These are phyloP conservation scores for Chloris gayana DNA, from an alignment of 176 grass and related monocot genomes.

Conservation along the genomic window DNA sequence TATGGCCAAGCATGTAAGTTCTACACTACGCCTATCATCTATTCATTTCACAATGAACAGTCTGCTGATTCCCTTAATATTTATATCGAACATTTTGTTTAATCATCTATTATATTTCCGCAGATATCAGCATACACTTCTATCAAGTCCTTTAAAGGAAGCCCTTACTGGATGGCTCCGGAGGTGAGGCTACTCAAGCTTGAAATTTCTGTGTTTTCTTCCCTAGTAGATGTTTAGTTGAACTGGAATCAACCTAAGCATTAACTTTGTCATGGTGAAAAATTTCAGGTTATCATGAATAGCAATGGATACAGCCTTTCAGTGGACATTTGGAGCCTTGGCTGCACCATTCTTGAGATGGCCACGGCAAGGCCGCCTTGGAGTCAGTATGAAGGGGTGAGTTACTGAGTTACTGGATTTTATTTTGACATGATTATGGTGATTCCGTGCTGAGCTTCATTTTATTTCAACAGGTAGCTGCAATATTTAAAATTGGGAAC, in stretches of 20 bases:
- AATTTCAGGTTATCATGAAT: constrained; percentile 95
- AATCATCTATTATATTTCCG: constrained; percentile 34
- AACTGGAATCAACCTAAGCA: neutral
- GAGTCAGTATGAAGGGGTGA: constrained; percentile 95
- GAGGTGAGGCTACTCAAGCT: constrained; percentile 57
- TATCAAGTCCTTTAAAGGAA: constrained; percentile 94
- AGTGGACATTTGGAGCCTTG: constrained; percentile 99
- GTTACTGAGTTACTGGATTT: constrained; percentile 3
- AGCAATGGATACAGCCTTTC: constrained; percentile 91
- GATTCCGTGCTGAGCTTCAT: constrained; percentile 34
- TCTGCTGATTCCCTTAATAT: neutral
- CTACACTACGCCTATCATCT: constrained; percentile 2
- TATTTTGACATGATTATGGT: neutral
- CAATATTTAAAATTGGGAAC: constrained; percentile 99
- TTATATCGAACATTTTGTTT: constrained; percentile 4
- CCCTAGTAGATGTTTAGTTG: neutral
- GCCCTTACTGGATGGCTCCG: constrained; percentile 99
- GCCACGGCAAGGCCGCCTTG: constrained; percentile 93
- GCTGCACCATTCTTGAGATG: constrained; percentile 98
- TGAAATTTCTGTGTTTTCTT: neutral
- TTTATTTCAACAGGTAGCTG: constrained; percentile 73
- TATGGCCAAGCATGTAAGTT: constrained; percentile 97
- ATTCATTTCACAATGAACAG: constrained; percentile 3
- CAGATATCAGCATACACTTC: constrained; percentile 88
- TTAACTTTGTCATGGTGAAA: constrained; percentile 6